Base-by-base conservation (phyloP, 1,139 yeast species). In the Geotrichum candidum region DNA sequence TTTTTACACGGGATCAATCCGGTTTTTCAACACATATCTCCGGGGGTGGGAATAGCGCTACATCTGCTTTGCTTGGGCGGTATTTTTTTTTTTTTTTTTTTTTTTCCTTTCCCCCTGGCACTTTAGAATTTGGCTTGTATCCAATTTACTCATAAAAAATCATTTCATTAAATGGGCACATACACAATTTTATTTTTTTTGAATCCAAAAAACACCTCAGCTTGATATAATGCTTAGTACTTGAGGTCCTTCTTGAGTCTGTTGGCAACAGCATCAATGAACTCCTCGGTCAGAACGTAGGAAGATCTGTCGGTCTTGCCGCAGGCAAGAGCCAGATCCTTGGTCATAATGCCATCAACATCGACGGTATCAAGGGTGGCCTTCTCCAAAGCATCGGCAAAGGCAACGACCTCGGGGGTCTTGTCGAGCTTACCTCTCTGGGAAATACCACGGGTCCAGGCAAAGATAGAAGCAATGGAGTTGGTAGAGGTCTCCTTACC, bases 401-500 rank as follows among this genome's bases (percentile, higher is more conserved):
- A 92, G 66, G 83, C 77, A 63, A 86, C 83, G 56, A 92, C 96
- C 38, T 87, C 94, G 35, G 94, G 95, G 53, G 96, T 90, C 59
- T 77, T 77, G 75, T 92, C 98, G 66, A 92, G 81, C 74, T 83
- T 86, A 69, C 97, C 98, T 79, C 98, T 89, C 80, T 88, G 95
- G 68, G 85, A 84, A 63, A 92, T 76, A 70, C 97, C 98, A 74
- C 96, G 86, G 58, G 96, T 83, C 98, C 98, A 92, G 51, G 98
- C 98, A 71, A 87, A 92, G 70, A 92, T 92, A 31, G 97, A 90
- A 15, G 98, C 98, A 77, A 92, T 92, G 52, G 97, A 91, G 80
- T 92, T 92, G 67, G 98, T 92, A 15, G 97, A 90, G 41, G 98
- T 92, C 78, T 91, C 97, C 76, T 90, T 89, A 69, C 97, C 97